These are phyloP conservation scores for Russula earlei DNA, from an alignment of 768 basidiomycete genomes.

Conservation along the genomic window DNA sequence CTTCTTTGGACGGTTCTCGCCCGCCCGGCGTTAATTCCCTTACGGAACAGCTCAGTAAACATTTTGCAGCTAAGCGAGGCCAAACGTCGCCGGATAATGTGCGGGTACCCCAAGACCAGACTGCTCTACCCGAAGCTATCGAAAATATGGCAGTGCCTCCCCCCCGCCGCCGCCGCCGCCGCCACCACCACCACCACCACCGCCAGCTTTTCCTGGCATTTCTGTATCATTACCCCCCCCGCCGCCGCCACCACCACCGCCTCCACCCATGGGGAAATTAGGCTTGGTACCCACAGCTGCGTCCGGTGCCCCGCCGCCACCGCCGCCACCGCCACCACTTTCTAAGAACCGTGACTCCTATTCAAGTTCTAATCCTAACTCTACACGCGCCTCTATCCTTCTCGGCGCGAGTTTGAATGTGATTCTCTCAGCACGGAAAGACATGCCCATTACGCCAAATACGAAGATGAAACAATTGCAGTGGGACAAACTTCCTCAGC, in stretches of 20 bases:
- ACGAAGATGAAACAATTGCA: slow-evolving; percentile 97
- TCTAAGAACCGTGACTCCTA: slow-evolving; percentile 28
- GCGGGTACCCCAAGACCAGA: slow-evolving; percentile 24
- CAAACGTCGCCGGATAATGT: slow-evolving; percentile 21
- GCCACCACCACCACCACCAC: slow-evolving; percentile 23
- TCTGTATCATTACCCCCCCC: slow-evolving; percentile 26
- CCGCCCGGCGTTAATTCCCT: slow-evolving; percentile 38
- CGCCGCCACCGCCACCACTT: slow-evolving; percentile 34
- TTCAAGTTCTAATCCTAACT: slow-evolving; percentile 34
- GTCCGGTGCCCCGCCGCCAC: slow-evolving; percentile 27
- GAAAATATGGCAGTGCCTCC: slow-evolving; percentile 11
- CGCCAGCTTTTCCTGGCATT: slow-evolving; percentile 23
- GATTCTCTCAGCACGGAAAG: slow-evolving; percentile 63
- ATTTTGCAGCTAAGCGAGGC: slow-evolving; percentile 40
- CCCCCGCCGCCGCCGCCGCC: slow-evolving; percentile 23
- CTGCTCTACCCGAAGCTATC: slow-evolving; percentile 35
- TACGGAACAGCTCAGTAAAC: slow-evolving; percentile 54
- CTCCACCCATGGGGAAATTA: slow-evolving; percentile 28
- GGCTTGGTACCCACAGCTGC: slow-evolving; percentile 23
- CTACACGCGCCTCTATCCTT: slow-evolving; percentile 51
- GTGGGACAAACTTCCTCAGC: slow-evolving; percentile 96
- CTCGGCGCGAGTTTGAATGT: slow-evolving; percentile 48
- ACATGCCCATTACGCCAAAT: slow-evolving; percentile 72
- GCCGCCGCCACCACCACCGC: slow-evolving; percentile 32
- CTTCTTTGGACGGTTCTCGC: slow-evolving; percentile 28